Percentiles rank a stretch among this genome's conserved stretches.
These are phyloP conservation scores for Dothideomycetes sp. DNA, from an alignment of 2,329 filamentous ascomycete genomes.

Conservation along the genomic window DNA sequence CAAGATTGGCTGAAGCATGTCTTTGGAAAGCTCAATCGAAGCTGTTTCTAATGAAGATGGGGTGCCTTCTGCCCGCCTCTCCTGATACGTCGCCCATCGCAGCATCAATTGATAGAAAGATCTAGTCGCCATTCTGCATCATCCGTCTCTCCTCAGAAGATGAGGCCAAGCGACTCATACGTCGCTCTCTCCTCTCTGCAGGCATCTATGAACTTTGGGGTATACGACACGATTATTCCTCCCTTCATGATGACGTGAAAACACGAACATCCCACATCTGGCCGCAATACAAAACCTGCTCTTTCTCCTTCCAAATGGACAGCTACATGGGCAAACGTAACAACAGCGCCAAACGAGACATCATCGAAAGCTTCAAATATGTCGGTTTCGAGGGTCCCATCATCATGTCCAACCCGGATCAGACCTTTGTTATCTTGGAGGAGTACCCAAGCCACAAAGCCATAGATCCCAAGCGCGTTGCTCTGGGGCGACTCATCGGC, in stretches of 20 bases:
- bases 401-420: slow-evolving; percentile 59
- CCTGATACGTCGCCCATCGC: too few relatives aligned
- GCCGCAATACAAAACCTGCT: slow-evolving; percentile 47
- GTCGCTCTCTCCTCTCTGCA: slow-evolving; percentile 70
- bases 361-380: slow-evolving; percentile 76
- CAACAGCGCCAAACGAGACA: slow-evolving; percentile 49
- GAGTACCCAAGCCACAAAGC: slow-evolving; percentile 50
- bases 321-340: slow-evolving; percentile 66
- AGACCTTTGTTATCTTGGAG: slow-evolving; percentile 73
- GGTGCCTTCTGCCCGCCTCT: too few relatives aligned
- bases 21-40: too few relatives aligned
- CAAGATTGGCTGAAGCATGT: too few relatives aligned
- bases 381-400: slow-evolving; percentile 70
- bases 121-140: slow-evolving; percentile 79
- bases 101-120: too few relatives aligned
- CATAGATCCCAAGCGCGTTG: slow-evolving; percentile 48
- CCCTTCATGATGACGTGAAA: slow-evolving; percentile 57
- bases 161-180: slow-evolving; percentile 56
- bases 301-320: slow-evolving; percentile 80
- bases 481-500: slow-evolving; percentile 63
- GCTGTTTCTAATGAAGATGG: too few relatives aligned
- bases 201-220: slow-evolving; percentile 89
- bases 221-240: slow-evolving; percentile 51
- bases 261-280: slow-evolving; percentile 52
- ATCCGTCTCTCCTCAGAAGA: slow-evolving; percentile 56